Conservation (phyloP, 2,329 filamentous ascomycete species). For the Talaromyces sp. region DNA sequence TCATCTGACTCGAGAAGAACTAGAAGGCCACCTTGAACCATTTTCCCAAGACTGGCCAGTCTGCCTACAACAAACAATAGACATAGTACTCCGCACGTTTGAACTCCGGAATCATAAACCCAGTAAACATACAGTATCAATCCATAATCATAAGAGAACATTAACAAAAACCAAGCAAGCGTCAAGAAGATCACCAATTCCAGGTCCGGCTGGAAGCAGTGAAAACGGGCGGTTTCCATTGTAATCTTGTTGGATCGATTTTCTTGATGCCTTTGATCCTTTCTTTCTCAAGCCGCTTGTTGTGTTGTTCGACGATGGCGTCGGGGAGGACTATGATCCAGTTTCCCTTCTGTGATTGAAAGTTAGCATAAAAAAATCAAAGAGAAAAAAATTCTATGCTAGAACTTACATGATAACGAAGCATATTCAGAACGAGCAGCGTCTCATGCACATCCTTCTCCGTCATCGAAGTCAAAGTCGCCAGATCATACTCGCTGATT, state of each 20-base stretch:
- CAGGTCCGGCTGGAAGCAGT: slow-evolving; percentile 86
- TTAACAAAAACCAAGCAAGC: neutral
- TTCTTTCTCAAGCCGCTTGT: slow-evolving; percentile 73
- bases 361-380: neutral
- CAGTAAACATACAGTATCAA: neutral
- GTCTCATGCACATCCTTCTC: slow-evolving; percentile 95
- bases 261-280: slow-evolving; percentile 70
- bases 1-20: neutral
- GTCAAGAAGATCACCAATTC: slow-evolving; percentile 70
- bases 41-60: neutral
- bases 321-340: slow-evolving; percentile 94
- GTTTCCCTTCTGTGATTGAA: slow-evolving; percentile 66
- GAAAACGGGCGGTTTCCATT: slow-evolving; percentile 97
- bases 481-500: slow-evolving; percentile 83
- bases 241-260: slow-evolving; percentile 75
- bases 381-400: neutral
- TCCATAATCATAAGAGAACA: slow-evolving; percentile 2
- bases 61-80: neutral
- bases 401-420: slow-evolving; percentile 71
- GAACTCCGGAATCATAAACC: neutral
- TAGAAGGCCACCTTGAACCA: neutral
- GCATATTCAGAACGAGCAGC: slow-evolving; percentile 88
- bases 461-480: slow-evolving; percentile 83
- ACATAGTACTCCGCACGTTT: neutral
- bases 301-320: slow-evolving; percentile 67